Conservation (phyloP, 345 rosid genomes). For the Abelmoschus esculentus region DNA sequence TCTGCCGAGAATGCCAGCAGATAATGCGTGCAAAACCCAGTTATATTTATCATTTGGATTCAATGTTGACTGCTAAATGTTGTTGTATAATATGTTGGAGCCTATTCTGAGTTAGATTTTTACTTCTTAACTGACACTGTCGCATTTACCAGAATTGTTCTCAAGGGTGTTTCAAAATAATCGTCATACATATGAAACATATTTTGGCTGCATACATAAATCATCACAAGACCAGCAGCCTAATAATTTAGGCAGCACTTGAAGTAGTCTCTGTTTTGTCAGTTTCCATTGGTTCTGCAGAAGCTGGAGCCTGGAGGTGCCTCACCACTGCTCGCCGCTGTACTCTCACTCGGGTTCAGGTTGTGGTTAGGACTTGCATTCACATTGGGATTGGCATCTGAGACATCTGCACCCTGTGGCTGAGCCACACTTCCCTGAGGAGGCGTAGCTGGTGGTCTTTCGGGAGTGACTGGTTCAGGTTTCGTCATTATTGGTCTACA, state of each 20-base stretch:
- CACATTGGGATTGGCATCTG: slow-evolving; percentile 14
- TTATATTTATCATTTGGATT: slow-evolving; percentile 2
- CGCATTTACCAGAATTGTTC: neutral
- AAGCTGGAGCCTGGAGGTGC: slow-evolving; percentile 32
- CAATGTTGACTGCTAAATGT: slow-evolving; percentile 11
- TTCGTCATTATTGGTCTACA: slow-evolving; percentile 89
- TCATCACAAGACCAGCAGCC: neutral
- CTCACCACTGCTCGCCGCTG: slow-evolving; percentile 27
- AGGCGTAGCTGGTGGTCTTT: slow-evolving; percentile 43
- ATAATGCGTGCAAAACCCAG: slow-evolving; percentile 15
- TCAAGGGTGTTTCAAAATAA: too few relatives aligned
- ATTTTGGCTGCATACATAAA: slow-evolving; percentile 3
- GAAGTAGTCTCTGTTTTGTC: slow-evolving; percentile 40
- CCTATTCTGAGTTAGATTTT: neutral
- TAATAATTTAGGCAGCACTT: slow-evolving; percentile 21
- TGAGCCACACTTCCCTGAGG: slow-evolving; percentile 37
- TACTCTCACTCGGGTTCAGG: slow-evolving; percentile 14
- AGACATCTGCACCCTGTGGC: slow-evolving; percentile 18
- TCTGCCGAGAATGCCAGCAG: slow-evolving; percentile 60
- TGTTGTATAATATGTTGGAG: slow-evolving; percentile 25
- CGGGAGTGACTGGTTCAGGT: slow-evolving; percentile 56
- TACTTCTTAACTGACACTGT: neutral
- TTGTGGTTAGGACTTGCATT: slow-evolving; percentile 9
- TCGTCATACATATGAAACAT: too few relatives aligned
- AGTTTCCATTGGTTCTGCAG: slow-evolving; percentile 74